A percentile compares a stretch with the other conserved stretches of the same genome.
Conservation (phyloP, 371 early-diverging fungal genomes). For the Zopfochytrium polystomum region DNA sequence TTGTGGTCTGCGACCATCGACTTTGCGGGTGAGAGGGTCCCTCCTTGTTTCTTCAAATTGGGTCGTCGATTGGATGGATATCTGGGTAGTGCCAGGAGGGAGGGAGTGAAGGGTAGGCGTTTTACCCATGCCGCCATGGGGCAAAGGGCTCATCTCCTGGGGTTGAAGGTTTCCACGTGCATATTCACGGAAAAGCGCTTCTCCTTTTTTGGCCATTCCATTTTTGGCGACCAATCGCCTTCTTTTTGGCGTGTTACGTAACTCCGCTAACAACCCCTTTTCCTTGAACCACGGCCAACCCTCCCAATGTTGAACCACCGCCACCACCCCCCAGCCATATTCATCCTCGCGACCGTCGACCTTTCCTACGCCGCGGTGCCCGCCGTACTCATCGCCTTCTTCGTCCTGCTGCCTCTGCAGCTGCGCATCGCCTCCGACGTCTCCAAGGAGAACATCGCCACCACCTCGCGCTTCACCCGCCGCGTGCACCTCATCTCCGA, state of each 20-base stretch:
- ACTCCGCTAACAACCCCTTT: background rate
- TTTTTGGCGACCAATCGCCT: no score
- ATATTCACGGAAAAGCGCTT: no score
- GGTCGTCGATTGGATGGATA: no score
- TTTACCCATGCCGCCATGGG: no score
- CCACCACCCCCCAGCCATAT: slow-evolving; percentile 35
- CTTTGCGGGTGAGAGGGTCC: slow-evolving; percentile 43
- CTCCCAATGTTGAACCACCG: background rate
- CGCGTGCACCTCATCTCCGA: slow-evolving; percentile 71
- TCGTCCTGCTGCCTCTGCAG: slow-evolving; percentile 64
- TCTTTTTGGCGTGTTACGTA: background rate
- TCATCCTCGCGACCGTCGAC: slow-evolving; percentile 48
- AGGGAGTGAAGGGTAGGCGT: no score
- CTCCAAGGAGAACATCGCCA: slow-evolving; percentile 34
- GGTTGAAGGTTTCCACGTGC: no score
- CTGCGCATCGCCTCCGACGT: slow-evolving; percentile 53
- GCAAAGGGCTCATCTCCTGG: slow-evolving; percentile 2
- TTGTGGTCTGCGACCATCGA: slow-evolving; percentile 69
- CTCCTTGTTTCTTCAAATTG: background rate
- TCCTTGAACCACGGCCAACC: slow-evolving; percentile 1
- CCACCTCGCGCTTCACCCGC: slow-evolving; percentile 50
- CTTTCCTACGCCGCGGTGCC: slow-evolving; percentile 56
- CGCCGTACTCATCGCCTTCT: slow-evolving; percentile 49
- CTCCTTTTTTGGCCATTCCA: no score
- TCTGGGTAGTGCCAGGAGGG: no score